These are phyloP conservation scores for Phymatotrichopsis omnivora DNA, from an alignment of 2,329 filamentous ascomycete species.

Conservation along the genomic window DNA sequence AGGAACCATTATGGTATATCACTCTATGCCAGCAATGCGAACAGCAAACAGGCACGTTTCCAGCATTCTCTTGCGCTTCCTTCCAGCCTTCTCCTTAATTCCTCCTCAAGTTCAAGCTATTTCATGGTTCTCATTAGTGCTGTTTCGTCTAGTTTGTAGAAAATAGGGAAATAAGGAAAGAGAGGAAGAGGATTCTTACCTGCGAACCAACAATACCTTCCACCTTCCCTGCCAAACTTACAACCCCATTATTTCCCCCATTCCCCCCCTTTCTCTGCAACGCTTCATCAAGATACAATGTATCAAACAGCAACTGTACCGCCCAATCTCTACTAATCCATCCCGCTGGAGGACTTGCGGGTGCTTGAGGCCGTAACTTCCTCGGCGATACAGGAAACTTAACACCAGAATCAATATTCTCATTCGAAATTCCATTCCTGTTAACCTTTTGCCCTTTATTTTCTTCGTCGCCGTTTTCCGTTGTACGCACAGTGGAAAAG, in stretches of 20 bases:
- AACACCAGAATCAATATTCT: too few relatives aligned
- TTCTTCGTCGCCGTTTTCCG: neutral
- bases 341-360: neutral
- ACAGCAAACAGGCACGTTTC: constrained; percentile 70
- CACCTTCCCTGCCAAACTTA: constrained; percentile 23
- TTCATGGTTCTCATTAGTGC: constrained; percentile 1
- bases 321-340: constrained; percentile 24
- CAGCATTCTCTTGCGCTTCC: constrained; percentile 62
- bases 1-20: too few relatives aligned
- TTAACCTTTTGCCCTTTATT: neutral
- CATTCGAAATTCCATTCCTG: too few relatives aligned
- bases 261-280: constrained; percentile 19
- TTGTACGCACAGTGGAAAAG: neutral
- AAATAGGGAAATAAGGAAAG: neutral
- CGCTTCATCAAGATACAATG: constrained; percentile 35
- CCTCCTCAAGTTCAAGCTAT: constrained; percentile 35
- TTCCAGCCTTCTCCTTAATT: constrained; percentile 41
- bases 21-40: constrained; percentile 75
- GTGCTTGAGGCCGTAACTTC: neutral
- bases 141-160: neutral
- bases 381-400: too few relatives aligned
- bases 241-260: constrained; percentile 15
- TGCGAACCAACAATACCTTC: constrained; percentile 21
- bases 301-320: constrained; percentile 53
- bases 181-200: constrained; percentile 5